These are phyloP conservation scores for Verticillium albo-atrum DNA, from an alignment of 2,329 filamentous ascomycete genomes.

Conservation along the genomic window DNA sequence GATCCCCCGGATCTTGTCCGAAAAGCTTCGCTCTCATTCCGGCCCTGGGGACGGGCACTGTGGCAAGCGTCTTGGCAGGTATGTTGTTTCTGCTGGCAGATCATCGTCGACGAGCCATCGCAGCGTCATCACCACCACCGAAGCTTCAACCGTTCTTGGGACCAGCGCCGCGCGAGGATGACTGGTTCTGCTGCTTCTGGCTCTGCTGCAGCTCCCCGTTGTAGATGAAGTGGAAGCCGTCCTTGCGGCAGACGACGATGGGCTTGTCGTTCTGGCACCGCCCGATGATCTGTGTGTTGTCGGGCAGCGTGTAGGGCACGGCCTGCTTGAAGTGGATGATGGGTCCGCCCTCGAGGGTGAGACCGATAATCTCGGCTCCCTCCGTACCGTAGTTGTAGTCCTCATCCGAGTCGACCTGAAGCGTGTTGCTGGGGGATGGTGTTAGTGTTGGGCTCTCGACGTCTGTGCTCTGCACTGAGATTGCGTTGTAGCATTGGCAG, in stretches of 20 bases:
- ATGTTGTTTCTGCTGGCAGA: not conserved
- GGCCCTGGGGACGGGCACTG: not conserved
- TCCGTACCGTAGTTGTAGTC: slow-evolving; percentile 22
- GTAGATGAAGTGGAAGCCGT: slow-evolving; percentile 26
- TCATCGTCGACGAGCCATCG: not conserved
- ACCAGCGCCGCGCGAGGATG: not conserved
- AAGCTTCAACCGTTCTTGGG: not conserved
- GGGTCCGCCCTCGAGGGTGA: slow-evolving; percentile 39
- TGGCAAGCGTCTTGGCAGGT: not conserved
- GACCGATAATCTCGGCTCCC: slow-evolving; percentile 34
- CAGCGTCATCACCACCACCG: not conserved
- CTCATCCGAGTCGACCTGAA: slow-evolving; percentile 27
- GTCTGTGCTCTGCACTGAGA: not conserved
- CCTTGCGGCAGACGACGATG: slow-evolving; percentile 32
- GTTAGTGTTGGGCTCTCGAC: slow-evolving; percentile 1
- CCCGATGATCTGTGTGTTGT: slow-evolving; percentile 31
- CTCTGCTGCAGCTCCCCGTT: not conserved
- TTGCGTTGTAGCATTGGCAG: not conserved
- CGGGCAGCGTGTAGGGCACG: slow-evolving; percentile 21
- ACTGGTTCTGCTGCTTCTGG: not conserved
- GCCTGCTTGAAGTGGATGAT: slow-evolving; percentile 39
- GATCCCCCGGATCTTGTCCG: not conserved
- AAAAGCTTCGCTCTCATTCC: not conserved
- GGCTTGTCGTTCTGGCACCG: slow-evolving; percentile 27
- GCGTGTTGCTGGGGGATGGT: slow-evolving; percentile 27